Base-by-base conservation (phyloP, 2,329 filamentous ascomycete species). In the Nemania abortiva region DNA sequence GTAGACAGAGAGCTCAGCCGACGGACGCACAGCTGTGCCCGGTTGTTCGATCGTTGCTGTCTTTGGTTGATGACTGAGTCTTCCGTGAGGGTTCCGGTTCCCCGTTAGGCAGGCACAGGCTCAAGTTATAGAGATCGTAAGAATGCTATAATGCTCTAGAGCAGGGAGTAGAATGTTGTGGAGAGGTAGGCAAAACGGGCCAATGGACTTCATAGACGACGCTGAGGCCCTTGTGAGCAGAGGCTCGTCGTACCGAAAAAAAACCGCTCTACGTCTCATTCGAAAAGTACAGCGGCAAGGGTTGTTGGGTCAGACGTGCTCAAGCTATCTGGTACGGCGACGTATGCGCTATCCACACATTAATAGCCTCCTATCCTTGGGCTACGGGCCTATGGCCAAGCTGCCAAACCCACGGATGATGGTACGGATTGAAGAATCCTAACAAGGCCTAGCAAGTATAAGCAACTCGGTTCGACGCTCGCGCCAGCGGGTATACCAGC, bases 161-260 rank as follows among this genome's bases (percentile, higher is more conserved):
- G 64, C 64, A 74, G 69, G 72, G 66, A 71, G 68, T 52, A 58
- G 60, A 63, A 72, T 60, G 71, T 70, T 69, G 76, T 72, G 73
- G 76, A 75, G 70, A 73, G 74, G 42, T 56, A 73, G 69, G 66
- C 60, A 69, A 64, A 68, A 69, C 68, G 72, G 69, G 62, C 77
- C 75, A 78, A 78, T 77, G 60, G 73, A 77, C 65, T 72, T 69
- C 57, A 69, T 70, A 71, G 66, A 69, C 58, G 70, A 60, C 45
- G 57, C 68, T 71, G 69, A 62, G 65, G 72, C 56, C 70, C 70
- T 11, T 74, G 68, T 72, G 72, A 69, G 65, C 65, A 74, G 63
- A 76, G 68, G 74, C 72, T 71, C 69, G 73, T 66, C 70, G 72
- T 70, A 70, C 72, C 74, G 70, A 68, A 55, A 72, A 66, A 68